These are phyloP conservation scores for Metschnikowia aberdeeniae DNA, from an alignment of 805 yeast species.

Conservation along the genomic window DNA sequence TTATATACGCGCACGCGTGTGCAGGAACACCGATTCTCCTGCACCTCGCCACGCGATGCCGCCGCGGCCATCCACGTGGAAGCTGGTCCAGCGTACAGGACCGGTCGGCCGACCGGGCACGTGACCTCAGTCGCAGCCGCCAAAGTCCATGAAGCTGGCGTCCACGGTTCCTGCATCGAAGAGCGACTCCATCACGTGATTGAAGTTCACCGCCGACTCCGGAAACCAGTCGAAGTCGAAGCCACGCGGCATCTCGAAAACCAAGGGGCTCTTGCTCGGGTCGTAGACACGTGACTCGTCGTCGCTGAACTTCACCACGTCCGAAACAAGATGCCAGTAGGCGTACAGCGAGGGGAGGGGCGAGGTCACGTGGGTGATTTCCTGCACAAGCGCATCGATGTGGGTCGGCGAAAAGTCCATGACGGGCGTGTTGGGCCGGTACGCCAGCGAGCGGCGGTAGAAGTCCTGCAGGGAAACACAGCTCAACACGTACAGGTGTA, in stretches of 20 bases:
- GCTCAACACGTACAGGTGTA: constrained; percentile 14
- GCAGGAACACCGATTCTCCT: not conserved
- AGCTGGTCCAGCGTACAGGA: too few relatives aligned
- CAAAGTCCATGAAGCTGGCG: not conserved
- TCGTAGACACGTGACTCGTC: constrained; percentile 5
- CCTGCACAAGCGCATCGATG: not conserved
- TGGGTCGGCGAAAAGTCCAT: not conserved
- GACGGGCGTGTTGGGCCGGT: not conserved
- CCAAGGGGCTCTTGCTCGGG: constrained; percentile 7
- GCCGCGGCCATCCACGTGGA: not conserved
- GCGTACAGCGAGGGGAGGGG: not conserved
- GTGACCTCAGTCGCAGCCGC: not conserved
- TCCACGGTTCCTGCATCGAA: constrained; percentile 4
- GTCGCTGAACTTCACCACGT: constrained; percentile 9
- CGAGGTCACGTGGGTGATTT: not conserved
- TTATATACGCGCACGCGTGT: not conserved
- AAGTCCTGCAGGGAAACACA: constrained; percentile 11
- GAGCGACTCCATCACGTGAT: constrained; percentile 12
- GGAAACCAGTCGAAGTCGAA: constrained; percentile 7
- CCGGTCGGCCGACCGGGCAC: too few relatives aligned
- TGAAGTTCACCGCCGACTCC: constrained; percentile 3
- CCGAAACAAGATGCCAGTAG: constrained; percentile 8
- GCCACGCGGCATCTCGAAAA: constrained; percentile 3
- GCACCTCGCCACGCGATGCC: not conserved
- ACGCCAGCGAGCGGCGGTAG: constrained; percentile 5